These are phyloP conservation scores for Clavaria fumosa DNA, from an alignment of 768 basidiomycete genomes.

Conservation along the genomic window DNA sequence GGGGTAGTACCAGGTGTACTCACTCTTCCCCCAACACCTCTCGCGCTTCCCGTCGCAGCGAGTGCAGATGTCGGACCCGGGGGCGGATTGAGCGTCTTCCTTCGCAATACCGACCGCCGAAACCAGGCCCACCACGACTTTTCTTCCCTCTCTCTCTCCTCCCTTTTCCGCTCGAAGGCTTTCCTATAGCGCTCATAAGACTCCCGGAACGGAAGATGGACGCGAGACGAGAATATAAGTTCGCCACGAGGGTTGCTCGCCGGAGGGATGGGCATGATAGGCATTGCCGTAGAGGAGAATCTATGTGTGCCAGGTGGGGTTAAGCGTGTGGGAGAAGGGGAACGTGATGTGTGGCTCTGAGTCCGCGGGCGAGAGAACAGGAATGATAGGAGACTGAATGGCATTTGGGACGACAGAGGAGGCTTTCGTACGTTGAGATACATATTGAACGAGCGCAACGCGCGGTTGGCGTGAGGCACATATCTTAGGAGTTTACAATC, in stretches of 20 bases:
- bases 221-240: constrained; percentile 85
- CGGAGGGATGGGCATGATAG: constrained; percentile 76
- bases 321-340: constrained; percentile 15
- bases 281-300: constrained; percentile 26
- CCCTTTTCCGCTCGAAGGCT: constrained; percentile 68
- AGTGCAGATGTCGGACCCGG: too few species aligned
- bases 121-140: too few species aligned
- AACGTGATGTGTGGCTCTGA: constrained; percentile 17
- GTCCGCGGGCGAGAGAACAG: constrained; percentile 32
- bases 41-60: too few species aligned
- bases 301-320: constrained; percentile 13
- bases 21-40: too few species aligned
- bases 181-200: constrained; percentile 85
- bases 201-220: constrained; percentile 71
- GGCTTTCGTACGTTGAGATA: constrained; percentile 86
- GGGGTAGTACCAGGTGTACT: too few species aligned
- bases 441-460: constrained; percentile 90
- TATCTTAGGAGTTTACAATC: constrained; percentile 40
- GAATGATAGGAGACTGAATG: constrained; percentile 28
- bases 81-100: too few species aligned
- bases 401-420: constrained; percentile 46
- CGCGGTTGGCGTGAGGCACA: constrained; percentile 87
- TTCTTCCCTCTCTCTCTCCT: constrained; percentile 50
- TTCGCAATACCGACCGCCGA: too few species aligned
- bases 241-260: constrained; percentile 86